These are phyloP conservation scores for Pleurotus tuber-regium DNA, from an alignment of 768 basidiomycete species.

Conservation along the genomic window DNA sequence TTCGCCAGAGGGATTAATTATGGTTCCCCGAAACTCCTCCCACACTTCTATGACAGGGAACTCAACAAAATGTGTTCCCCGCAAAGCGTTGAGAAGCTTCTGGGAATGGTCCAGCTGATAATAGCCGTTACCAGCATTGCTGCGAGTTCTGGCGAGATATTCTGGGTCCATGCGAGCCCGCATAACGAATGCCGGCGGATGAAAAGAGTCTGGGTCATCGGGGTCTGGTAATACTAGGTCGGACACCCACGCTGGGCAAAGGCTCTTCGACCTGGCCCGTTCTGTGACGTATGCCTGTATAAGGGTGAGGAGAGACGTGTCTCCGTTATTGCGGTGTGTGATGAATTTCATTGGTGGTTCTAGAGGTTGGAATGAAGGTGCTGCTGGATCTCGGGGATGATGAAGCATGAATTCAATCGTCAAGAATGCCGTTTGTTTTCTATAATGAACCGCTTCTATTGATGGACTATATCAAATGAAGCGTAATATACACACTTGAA, in stretches of 20 bases:
- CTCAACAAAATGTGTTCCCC: conserved; percentile 71
- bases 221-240: conserved; percentile 49
- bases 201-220: conserved; percentile 56
- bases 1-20: conserved; percentile 55
- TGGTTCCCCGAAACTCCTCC: conserved; percentile 55
- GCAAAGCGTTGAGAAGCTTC: conserved; percentile 47
- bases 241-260: conserved; percentile 55
- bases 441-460: conserved; percentile 25
- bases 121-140: conserved; percentile 36
- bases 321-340: conserved; percentile 61
- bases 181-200: conserved; percentile 61
- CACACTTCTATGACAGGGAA: conserved; percentile 82
- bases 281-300: conserved; percentile 47
- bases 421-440: conserved; percentile 63
- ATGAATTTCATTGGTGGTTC: conserved; percentile 48
- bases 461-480: conserved; percentile 8
- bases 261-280: conserved; percentile 40
- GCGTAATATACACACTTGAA: conserved; percentile 53
- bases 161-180: conserved; percentile 39
- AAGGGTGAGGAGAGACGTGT: conserved; percentile 46
- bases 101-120: conserved; percentile 54
- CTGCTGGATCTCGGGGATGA: conserved; percentile 44
- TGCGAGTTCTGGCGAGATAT: conserved; percentile 19
- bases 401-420: conserved; percentile 75
- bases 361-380: conserved; percentile 32